Conservation (phyloP, 108 stramenopile genomes). For the Aureococcus anophagefferens region DNA sequence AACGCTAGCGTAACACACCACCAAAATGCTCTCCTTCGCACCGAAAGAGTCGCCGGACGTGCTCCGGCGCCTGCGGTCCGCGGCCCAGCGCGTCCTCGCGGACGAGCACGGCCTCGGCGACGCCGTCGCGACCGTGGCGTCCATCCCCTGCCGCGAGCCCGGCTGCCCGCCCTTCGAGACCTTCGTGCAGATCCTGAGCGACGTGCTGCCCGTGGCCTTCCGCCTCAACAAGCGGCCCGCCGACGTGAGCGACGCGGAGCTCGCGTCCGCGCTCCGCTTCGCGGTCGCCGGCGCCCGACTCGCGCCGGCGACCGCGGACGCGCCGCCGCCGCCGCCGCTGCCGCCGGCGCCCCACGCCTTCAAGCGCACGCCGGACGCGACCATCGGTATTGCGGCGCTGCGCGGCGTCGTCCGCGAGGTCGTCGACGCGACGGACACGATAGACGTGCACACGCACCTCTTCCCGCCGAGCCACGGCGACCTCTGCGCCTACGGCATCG, state of each 20-base stretch:
- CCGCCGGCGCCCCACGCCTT: no score
- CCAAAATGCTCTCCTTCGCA: no score
- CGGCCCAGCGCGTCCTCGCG: no score
- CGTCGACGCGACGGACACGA: constrained; percentile 25
- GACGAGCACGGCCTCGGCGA: no score
- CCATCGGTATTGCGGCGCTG: no score
- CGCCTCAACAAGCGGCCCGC: not conserved
- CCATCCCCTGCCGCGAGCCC: not conserved
- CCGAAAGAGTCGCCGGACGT: no score
- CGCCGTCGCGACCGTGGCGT: not conserved
- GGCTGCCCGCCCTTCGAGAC: not conserved
- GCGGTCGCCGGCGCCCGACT: no score
- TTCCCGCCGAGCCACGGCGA: constrained; percentile 69
- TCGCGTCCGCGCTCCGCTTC: not conserved
- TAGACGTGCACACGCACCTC: constrained; percentile 84
- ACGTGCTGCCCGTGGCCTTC: not conserved
- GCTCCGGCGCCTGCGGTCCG: no score
- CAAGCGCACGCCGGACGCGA: no score
- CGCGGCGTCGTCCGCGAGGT: constrained; percentile 15
- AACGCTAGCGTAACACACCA: no score
- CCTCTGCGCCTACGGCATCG: constrained; percentile 73
- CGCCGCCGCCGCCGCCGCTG: not conserved
- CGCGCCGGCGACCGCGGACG: no score
- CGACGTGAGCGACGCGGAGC: not conserved
- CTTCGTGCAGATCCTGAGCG: not conserved